Conservation (phyloP, 768 basidiomycete species). For the Tubosaeta brunneosetosa region DNA sequence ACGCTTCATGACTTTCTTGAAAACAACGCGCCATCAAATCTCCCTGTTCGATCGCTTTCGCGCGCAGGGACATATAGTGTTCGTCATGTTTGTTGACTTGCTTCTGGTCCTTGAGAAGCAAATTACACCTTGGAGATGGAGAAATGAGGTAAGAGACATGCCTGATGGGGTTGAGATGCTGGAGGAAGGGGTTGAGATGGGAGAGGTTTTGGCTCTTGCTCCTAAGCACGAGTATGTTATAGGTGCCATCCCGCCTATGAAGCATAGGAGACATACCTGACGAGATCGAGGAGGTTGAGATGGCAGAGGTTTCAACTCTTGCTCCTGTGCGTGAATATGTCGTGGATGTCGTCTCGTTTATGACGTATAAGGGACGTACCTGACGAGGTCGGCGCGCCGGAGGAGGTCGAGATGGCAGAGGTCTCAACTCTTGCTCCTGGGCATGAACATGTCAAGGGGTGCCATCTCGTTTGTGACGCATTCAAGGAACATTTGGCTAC, state of each 20-base stretch:
- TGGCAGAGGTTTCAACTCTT: constrained; percentile 10
- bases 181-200: constrained; percentile 14
- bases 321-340: constrained; percentile 11
- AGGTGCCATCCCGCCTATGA: neutral
- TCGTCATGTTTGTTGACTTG: constrained; percentile 64
- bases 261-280: constrained; percentile 12
- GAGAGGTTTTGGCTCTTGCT: constrained; percentile 12
- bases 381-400: constrained; percentile 4
- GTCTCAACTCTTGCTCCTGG: constrained; percentile 16
- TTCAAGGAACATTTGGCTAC: neutral
- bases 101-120: constrained; percentile 44
- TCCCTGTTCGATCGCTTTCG: constrained; percentile 72
- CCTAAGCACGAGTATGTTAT: constrained; percentile 10
- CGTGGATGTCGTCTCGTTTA: neutral
- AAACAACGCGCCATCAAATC: constrained; percentile 73
- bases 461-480: constrained; percentile 2
- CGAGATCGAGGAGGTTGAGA: constrained; percentile 12
- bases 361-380: constrained; percentile 5
- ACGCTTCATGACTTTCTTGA: constrained; percentile 71
- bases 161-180: constrained; percentile 15
- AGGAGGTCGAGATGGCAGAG: constrained; percentile 12
- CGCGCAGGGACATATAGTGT: constrained; percentile 66
- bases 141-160: constrained; percentile 1
- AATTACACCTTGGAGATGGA: neutral
- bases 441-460: neutral